Evolutionary conservation across 1,139 yeast species (phyloP).

Genomic region (Lodderomyces beijingensis): DNA sequence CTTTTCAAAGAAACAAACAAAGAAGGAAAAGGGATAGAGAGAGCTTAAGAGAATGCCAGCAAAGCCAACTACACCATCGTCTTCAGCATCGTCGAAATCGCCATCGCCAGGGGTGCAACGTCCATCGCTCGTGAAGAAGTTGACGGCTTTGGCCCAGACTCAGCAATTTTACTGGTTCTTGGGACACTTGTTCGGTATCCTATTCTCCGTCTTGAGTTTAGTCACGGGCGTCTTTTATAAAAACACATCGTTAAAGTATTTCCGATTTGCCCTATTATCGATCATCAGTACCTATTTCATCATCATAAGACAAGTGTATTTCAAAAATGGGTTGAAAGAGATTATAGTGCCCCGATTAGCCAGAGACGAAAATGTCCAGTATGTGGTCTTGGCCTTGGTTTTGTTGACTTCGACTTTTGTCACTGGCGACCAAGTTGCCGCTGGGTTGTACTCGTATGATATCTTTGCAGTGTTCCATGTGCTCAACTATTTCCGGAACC

Average conservation of each 20-base stretch:
- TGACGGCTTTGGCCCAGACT: constrained; percentile 22
- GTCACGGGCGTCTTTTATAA: constrained; percentile 28
- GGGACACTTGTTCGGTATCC: constrained; percentile 41
- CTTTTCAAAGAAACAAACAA: no score
- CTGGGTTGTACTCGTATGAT: constrained; percentile 48
- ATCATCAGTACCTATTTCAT: constrained; percentile 45
- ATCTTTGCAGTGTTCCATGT: constrained; percentile 59
- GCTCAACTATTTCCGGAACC: constrained; percentile 44
- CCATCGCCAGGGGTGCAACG: constrained; percentile 7
- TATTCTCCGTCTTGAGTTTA: constrained; percentile 28
- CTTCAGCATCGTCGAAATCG: constrained; percentile 1
- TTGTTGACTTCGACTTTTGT: constrained; percentile 29
- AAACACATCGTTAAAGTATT: constrained; percentile 27
- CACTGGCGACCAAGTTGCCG: constrained; percentile 26
- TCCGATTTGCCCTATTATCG: constrained; percentile 35
- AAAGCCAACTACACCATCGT: constrained; percentile 1
- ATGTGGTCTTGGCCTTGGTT: constrained; percentile 38
- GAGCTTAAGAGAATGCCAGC: constrained; percentile 4
- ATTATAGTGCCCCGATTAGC: constrained; percentile 14
- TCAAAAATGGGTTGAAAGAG: constrained; percentile 19
- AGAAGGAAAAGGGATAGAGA: no score
- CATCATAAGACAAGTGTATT: constrained; percentile 45
- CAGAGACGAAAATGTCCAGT: constrained; percentile 50
- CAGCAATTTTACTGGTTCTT: constrained; percentile 54
- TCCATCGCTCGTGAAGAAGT: constrained; percentile 10